These are phyloP conservation scores for Diophrys sp. DNA, from an alignment of 73 alveolate genomes.

Conservation along the genomic window DNA sequence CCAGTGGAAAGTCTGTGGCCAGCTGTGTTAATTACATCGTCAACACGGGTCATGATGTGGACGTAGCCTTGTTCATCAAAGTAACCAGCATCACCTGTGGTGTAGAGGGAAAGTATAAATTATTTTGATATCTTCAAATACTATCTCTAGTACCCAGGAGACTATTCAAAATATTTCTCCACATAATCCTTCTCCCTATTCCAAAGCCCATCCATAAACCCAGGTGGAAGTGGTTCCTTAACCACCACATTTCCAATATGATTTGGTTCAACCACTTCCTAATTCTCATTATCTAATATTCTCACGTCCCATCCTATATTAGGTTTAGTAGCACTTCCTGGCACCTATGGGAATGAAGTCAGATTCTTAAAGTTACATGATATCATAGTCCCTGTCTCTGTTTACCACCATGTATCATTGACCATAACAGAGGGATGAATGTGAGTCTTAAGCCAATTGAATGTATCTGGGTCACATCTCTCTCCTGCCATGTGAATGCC, in stretches of 20 bases:
- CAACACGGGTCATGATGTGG: constrained; percentile 89
- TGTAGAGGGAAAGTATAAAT: constrained; percentile 53
- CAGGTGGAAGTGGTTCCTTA: constrained; percentile 59
- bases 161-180: constrained; percentile 36
- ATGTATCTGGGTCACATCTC: constrained; percentile 64
- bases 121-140: too few species aligned
- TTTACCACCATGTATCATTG: constrained; percentile 72
- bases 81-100: constrained; percentile 84
- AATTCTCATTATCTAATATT: constrained; percentile 44
- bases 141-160: constrained; percentile 14
- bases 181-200: constrained; percentile 43
- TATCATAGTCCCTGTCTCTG: constrained; percentile 59
- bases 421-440: constrained; percentile 26
- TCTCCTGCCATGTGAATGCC: constrained; percentile 62
- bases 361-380: constrained; percentile 40
- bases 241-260: constrained; percentile 42
- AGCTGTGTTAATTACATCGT: constrained; percentile 83
- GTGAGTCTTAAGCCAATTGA: constrained; percentile 37
- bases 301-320: constrained; percentile 50
- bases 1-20: constrained; percentile 91
- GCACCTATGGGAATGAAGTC: constrained; percentile 29
- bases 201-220: constrained; percentile 55
- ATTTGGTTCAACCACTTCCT: constrained; percentile 23
- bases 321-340: constrained; percentile 55
- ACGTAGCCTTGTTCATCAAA: constrained; percentile 87